Evolutionary conservation across 495 filamentous ascomycete genomes (phyloP).

Genomic region (Endocarpon pusillum): DNA sequence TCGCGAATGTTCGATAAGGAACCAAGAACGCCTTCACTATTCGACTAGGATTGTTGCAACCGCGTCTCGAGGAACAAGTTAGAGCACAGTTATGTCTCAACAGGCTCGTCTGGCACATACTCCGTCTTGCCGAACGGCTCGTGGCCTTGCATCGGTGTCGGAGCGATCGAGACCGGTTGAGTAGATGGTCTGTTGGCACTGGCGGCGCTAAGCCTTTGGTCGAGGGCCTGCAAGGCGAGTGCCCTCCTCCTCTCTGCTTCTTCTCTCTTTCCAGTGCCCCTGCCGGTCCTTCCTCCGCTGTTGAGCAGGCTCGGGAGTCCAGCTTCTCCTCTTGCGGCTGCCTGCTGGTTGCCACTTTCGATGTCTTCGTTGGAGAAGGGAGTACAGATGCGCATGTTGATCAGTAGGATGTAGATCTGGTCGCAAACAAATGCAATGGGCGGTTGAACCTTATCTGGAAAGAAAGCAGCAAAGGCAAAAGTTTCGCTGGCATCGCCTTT

Average conservation of each 20-base stretch:
- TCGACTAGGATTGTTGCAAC: no score
- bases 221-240: slow-evolving; percentile 74
- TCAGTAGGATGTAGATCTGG: slow-evolving; percentile 53
- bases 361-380: slow-evolving; percentile 81
- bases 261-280: slow-evolving; percentile 45
- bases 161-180: slow-evolving; percentile 9
- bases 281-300: slow-evolving; percentile 21
- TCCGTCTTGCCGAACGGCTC: not conserved
- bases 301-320: slow-evolving; percentile 45
- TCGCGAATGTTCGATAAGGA: no score
- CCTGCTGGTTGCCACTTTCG: slow-evolving; percentile 59
- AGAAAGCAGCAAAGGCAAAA: slow-evolving; percentile 88
- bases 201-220: slow-evolving; percentile 78
- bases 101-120: not conserved
- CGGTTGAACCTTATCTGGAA: slow-evolving; percentile 72
- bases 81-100: no score
- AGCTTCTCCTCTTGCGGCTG: slow-evolving; percentile 47
- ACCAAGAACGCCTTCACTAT: no score
- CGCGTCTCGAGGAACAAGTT: no score
- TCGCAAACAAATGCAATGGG: slow-evolving; percentile 57
- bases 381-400: slow-evolving; percentile 56
- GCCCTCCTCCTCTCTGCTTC: slow-evolving; percentile 85
- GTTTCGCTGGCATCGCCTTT: slow-evolving; percentile 88
- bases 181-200: slow-evolving; percentile 31
- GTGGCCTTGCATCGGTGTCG: not conserved